phyloP scores from a whole-genome alignment of 148 eudicot genomes.

The Arctostaphylos glauca region DNA sequence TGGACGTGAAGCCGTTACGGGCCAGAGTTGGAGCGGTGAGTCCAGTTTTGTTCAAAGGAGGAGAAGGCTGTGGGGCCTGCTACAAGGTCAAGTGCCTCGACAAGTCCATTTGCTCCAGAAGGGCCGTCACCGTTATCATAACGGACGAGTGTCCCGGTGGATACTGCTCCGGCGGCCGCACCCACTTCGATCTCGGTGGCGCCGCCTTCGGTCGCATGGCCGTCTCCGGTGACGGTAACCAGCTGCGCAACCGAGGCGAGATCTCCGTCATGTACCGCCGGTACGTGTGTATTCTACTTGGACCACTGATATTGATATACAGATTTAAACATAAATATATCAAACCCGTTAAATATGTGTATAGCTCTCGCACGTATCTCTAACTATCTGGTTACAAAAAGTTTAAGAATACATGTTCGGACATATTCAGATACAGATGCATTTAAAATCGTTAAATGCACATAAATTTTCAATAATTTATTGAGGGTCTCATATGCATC shows the following conservation, averaged over 20 bases:
- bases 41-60: constrained; percentile 69
- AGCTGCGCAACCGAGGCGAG: constrained; percentile 70
- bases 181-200: constrained; percentile 92
- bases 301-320: too few relatives aligned
- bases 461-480: too few relatives aligned
- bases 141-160: constrained; percentile 96
- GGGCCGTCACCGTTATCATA: constrained; percentile 84
- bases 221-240: constrained; percentile 44
- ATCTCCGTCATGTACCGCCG: constrained; percentile 58
- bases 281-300: constrained; percentile 21
- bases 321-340: too few relatives aligned
- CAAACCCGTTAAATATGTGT: too few relatives aligned
- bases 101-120: constrained; percentile 61
- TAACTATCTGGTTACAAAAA: too few relatives aligned
- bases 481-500: too few relatives aligned
- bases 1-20: constrained; percentile 83
- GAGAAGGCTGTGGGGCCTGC: constrained; percentile 99
- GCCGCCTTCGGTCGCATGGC: constrained; percentile 93
- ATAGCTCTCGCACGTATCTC: too few relatives aligned
- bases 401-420: too few relatives aligned
- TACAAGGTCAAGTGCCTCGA: constrained; percentile 87
- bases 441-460: too few relatives aligned
- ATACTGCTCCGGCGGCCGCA: constrained; percentile 48
- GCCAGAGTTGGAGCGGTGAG: constrained; percentile 90
- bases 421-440: too few relatives aligned